phyloP scores from a whole-genome alignment of 495 filamentous ascomycete species.

The Viridothelium virens region DNA sequence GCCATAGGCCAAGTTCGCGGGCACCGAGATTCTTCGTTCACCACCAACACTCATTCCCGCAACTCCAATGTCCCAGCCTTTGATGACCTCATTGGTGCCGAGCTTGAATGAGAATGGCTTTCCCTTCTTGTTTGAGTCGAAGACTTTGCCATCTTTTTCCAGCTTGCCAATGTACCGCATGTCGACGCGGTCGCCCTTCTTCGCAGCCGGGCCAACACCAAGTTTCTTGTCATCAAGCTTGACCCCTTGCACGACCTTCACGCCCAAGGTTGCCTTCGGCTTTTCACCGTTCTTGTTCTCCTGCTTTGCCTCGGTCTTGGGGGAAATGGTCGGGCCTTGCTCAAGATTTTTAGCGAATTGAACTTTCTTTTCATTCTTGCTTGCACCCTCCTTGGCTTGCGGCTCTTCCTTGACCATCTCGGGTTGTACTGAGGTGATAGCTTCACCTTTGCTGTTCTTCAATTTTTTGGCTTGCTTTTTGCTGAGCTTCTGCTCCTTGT shows the following conservation, averaged over 20 bases:
- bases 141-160: slow-evolving; percentile 76
- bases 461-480: slow-evolving; percentile 99
- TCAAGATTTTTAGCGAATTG: slow-evolving; percentile 98
- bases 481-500: slow-evolving; percentile 59
- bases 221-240: slow-evolving; percentile 92
- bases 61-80: slow-evolving; percentile 95
- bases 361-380: slow-evolving; percentile 84
- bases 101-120: slow-evolving; percentile 93
- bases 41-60: slow-evolving; percentile 85
- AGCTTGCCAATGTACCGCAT: slow-evolving; percentile 97
- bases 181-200: slow-evolving; percentile 75
- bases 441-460: slow-evolving; percentile 93
- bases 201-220: slow-evolving; percentile 70
- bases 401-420: slow-evolving; percentile 48
- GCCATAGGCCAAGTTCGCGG: slow-evolving; percentile 78
- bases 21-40: slow-evolving; percentile 85
- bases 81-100: slow-evolving; percentile 90
- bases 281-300: slow-evolving; percentile 36
- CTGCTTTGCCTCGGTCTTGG: slow-evolving; percentile 37
- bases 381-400: slow-evolving; percentile 44
- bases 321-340: slow-evolving; percentile 76
- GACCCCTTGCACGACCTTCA: slow-evolving; percentile 76
- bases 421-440: slow-evolving; percentile 43
- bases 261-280: slow-evolving; percentile 46
- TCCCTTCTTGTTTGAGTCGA: slow-evolving; percentile 96